Base-by-base conservation (phyloP, 2,329 filamentous ascomycete genomes). In the Ilyonectria robusta region DNA sequence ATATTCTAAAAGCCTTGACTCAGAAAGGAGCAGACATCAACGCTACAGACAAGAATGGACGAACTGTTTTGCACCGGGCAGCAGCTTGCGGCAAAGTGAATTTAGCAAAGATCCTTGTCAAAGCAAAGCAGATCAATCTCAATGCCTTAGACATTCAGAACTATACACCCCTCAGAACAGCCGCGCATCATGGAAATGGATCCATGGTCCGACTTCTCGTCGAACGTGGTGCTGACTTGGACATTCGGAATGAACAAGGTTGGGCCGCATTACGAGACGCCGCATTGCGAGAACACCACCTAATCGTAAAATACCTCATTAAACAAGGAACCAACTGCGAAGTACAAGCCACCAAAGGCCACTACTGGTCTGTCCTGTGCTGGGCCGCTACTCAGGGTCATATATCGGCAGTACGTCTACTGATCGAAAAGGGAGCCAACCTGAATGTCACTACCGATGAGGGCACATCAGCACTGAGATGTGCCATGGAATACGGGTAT, bases 211-310 rank as follows among this genome's bases (percentile, higher is more conserved):
- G 29, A n/a, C 10, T 44, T 23, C 53, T 56, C 2, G 53, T 50
- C 19, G 37, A 60, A 6, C 15, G n/a, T 29, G 57, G 31, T 7
- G 57, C 57, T 4, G 17, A 60, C 19, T 8, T 51, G 11, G 21
- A 60, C 29, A 35, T 51, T 31, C 19, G 33, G 15, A 37, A 46
- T 23, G 37, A 37, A 4, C 40, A 46, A 7, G 57, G 35, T n/a
- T 60, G 57, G 57, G 48, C 21, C 26, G 57, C 57, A 2, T 10
- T 60, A 7, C 46, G 57, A 26, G 57, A 60, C n/a, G 57, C 57
- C 4, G 57, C 57, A 4, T 26, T 29, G 4, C 23, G n/a, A n/a
- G 46, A 33, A 8, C 33, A 60, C 23, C n/a, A 31, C 10, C 57
- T 19, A 2, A 56, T 44, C 19, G 53, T 44, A 3, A 31, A 31